Percentiles rank a stretch among this genome's conserved stretches.
Conservation (phyloP, 495 filamentous ascomycete species). For the Hypoxylon lienhwacheense region DNA sequence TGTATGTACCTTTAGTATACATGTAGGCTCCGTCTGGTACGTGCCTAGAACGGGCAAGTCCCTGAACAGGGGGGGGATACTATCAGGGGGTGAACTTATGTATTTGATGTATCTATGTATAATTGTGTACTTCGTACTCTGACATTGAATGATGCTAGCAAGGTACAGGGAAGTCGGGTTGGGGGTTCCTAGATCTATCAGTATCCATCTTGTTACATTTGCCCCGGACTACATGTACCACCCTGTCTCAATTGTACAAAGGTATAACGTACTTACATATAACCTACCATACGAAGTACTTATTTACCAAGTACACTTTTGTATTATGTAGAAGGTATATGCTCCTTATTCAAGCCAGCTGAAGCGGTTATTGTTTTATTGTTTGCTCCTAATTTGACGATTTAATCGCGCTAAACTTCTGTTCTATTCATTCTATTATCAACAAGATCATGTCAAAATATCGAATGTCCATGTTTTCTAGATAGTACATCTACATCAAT, state of each 20-base stretch:
- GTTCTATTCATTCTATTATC: no score
- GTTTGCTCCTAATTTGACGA: no score
- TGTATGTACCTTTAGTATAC: slow-evolving; percentile 19
- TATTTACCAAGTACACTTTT: no score
- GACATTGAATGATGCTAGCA: no score
- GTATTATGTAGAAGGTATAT: slow-evolving; percentile 19
- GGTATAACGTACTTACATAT: no score
- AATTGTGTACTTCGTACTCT: slow-evolving; percentile 6
- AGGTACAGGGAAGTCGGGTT: slow-evolving; percentile 27
- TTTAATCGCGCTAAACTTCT: no score
- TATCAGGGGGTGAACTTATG: slow-evolving; percentile 17
- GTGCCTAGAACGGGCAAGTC: slow-evolving; percentile 5
- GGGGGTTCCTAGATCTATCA: slow-evolving; percentile 33
- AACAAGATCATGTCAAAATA: no score
- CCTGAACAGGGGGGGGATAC: no score
- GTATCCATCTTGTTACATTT: slow-evolving; percentile 35
- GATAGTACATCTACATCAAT: no score
- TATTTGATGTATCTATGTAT: slow-evolving; percentile 30
- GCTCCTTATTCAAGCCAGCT: slow-evolving; percentile 29
- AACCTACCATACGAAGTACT: no score
- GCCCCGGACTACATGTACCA: slow-evolving; percentile 38
- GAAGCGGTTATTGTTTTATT: slow-evolving; percentile 20
- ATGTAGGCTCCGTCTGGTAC: slow-evolving; percentile 27
- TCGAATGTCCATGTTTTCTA: no score
- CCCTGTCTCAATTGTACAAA: no score